A percentile compares a stretch with the other conserved stretches of the same genome.
Evolutionary conservation across 768 basidiomycete genomes (phyloP).

Genomic region (Suillus weaverae): DNA sequence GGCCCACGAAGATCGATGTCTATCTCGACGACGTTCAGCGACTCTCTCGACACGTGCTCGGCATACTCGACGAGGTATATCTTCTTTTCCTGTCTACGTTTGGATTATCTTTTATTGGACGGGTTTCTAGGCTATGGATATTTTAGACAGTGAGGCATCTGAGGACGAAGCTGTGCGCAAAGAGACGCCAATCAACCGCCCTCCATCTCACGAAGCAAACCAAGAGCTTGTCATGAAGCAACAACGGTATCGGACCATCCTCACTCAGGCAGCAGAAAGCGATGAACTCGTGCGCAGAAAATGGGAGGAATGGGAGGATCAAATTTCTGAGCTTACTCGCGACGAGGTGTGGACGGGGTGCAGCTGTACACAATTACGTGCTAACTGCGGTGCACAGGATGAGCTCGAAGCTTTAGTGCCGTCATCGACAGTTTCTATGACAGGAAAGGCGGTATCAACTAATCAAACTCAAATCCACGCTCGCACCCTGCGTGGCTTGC

Average conservation of each 20-base stretch:
- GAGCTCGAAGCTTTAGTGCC: slow-evolving; percentile 69
- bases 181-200: slow-evolving; percentile 47
- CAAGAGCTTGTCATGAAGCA: slow-evolving; percentile 68
- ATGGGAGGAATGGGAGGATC: slow-evolving; percentile 86
- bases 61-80: slow-evolving; percentile 73
- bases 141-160: slow-evolving; percentile 87
- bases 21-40: slow-evolving; percentile 72
- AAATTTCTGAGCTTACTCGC: slow-evolving; percentile 68
- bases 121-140: slow-evolving; percentile 72
- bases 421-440: slow-evolving; percentile 50
- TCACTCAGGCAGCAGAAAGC: slow-evolving; percentile 70
- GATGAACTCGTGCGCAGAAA: slow-evolving; percentile 78
- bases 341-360: slow-evolving; percentile 44
- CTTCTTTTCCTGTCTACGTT: slow-evolving; percentile 11
- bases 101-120: slow-evolving; percentile 3
- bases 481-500: slow-evolving; percentile 64
- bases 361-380: background rate
- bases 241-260: slow-evolving; percentile 66
- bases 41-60: slow-evolving; percentile 59
- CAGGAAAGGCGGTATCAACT: slow-evolving; percentile 34
- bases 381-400: slow-evolving; percentile 41
- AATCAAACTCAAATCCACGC: slow-evolving; percentile 61
- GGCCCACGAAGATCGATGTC: slow-evolving; percentile 66
- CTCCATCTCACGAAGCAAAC: slow-evolving; percentile 81
- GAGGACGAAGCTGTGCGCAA: slow-evolving; percentile 74